Evolutionary conservation across 768 basidiomycete genomes (phyloP), one percentile per base, ranked within the genome.

Genomic region (Tulasnella sp.): DNA sequence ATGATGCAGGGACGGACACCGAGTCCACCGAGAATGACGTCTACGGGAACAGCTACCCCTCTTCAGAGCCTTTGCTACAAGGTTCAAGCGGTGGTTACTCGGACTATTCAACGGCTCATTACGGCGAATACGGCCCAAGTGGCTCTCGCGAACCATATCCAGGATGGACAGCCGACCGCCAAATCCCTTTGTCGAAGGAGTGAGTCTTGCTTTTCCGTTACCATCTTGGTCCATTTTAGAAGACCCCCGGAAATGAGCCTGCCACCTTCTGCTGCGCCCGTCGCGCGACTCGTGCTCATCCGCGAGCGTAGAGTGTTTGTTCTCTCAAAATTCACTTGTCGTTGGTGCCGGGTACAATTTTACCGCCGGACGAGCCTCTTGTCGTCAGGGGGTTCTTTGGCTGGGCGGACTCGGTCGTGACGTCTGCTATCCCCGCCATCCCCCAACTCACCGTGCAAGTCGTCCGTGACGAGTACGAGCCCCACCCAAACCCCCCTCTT

Each of bases 131-230:
- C 45, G 85, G 86, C 14, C 83, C 87, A 3, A 83, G 85, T 38
- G 89, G 89, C 74, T 87, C 82, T 6, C 88, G 90, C 67, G 96
- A 98, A 80, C 90, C 94, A 49, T 98, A 98, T 81, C 93, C 97
- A 0, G 95, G 97, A 0, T 99, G 97, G 97, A 90, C 90, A 12
- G 83, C 90, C 52, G 97, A 99, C 72, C 91, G 93, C 17, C 90
- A 93, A 79, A 97, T 98, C 78, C 97, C 97, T n/a, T 86, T 99
- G 17, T 96, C 95, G 25, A 98, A 99, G 86, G 97, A 99, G 83
- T 81, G 49, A 45, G 81, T 58, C 19, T 45, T 22, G 19, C 12
- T 37, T 29, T 40, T 11, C 34, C 36, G 49, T 45, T 54, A 19
- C 49, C 72, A 25, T 19, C 29, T n/a, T 49, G 40, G 36, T 54